These are phyloP conservation scores for Fusarium sp. DNA, from an alignment of 2,329 filamentous ascomycete genomes.

Conservation along the genomic window DNA sequence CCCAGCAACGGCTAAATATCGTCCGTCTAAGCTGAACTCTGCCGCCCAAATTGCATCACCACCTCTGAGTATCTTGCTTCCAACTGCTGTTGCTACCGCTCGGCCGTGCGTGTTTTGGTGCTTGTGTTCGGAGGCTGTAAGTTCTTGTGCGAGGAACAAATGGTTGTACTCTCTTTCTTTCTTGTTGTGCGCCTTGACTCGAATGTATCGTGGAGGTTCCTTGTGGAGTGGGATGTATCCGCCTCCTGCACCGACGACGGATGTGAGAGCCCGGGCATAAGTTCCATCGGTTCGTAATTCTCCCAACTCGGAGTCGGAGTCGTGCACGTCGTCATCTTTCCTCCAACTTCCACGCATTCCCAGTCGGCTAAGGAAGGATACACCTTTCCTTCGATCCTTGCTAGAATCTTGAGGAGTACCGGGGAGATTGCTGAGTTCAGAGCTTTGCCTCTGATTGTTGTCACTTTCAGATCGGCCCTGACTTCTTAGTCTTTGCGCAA, in stretches of 20 bases:
- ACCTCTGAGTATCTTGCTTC: slow-evolving; percentile 56
- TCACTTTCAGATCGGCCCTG: slow-evolving; percentile 65
- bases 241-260: slow-evolving; percentile 72
- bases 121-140: slow-evolving; percentile 69
- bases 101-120: slow-evolving; percentile 47
- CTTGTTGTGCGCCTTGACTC: slow-evolving; percentile 83
- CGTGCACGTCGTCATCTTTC: slow-evolving; percentile 69
- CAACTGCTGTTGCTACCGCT: slow-evolving; percentile 52
- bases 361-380: slow-evolving; percentile 88
- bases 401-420: slow-evolving; percentile 56
- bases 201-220: slow-evolving; percentile 90
- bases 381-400: slow-evolving; percentile 81
- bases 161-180: slow-evolving; percentile 84
- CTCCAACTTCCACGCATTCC: slow-evolving; percentile 80
- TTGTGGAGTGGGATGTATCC: slow-evolving; percentile 89
- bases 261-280: slow-evolving; percentile 84
- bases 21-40: slow-evolving; percentile 93
- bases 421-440: slow-evolving; percentile 56
- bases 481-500: slow-evolving; percentile 66
- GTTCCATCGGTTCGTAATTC: slow-evolving; percentile 79
- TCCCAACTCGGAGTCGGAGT: slow-evolving; percentile 77
- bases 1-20: slow-evolving; percentile 90
- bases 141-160: slow-evolving; percentile 91
- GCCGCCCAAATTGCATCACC: slow-evolving; percentile 87
- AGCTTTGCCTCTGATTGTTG: slow-evolving; percentile 53